Conservation (phyloP, 2,329 filamentous ascomycete genomes). For the Epichloe uncinata region DNA sequence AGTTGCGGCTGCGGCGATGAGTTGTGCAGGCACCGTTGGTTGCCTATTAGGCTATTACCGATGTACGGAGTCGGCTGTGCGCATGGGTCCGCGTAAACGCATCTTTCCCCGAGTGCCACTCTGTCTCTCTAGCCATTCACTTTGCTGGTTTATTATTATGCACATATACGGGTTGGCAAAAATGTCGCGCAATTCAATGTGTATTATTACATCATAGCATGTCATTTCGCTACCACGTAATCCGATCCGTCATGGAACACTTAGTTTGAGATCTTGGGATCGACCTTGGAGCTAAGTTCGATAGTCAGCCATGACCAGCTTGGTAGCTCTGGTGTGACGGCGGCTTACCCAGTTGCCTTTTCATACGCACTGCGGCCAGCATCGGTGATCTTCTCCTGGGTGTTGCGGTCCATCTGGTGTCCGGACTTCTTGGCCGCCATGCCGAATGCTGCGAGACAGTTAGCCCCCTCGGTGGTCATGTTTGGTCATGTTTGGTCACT, state of each 20-base stretch:
- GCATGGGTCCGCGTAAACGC: too few species aligned
- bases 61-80: too few species aligned
- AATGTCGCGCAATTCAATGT: too few species aligned
- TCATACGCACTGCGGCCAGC: slow-evolving; percentile 21
- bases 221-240: too few species aligned
- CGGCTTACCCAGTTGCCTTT: slow-evolving; percentile 23
- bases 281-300: slow-evolving; percentile 13
- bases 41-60: too few species aligned
- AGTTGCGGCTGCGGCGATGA: too few species aligned
- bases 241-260: background rate
- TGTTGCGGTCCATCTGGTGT: slow-evolving; percentile 19
- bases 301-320: background rate
- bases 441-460: slow-evolving; percentile 15
- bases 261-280: slow-evolving; percentile 24
- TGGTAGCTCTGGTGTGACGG: background rate
- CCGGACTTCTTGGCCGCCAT: slow-evolving; percentile 21
- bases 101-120: too few species aligned
- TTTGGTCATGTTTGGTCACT: background rate
- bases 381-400: slow-evolving; percentile 27
- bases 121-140: too few species aligned
- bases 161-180: too few species aligned
- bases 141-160: too few species aligned
- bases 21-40: too few species aligned
- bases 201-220: too few species aligned
- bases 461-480: background rate